Conservation (phyloP, 2,329 filamentous ascomycete species). For the Fusarium abutilonis region DNA sequence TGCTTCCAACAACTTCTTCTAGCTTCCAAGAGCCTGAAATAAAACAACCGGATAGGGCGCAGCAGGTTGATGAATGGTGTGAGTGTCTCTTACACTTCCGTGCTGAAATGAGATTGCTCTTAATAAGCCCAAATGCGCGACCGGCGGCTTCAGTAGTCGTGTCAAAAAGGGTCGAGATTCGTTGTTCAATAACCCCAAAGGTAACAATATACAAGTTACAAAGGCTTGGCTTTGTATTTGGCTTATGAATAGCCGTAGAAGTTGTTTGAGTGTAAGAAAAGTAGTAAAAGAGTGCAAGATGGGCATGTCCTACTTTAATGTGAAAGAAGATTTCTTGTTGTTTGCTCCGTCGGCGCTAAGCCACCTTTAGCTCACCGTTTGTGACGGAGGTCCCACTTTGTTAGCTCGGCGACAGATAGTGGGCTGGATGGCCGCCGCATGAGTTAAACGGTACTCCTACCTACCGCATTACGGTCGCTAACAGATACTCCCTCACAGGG, state of each 20-base stretch:
- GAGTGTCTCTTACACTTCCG: neutral
- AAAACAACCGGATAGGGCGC: neutral
- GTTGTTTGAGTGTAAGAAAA: neutral
- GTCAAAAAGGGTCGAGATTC: neutral
- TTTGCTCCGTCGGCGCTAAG: constrained; percentile 14
- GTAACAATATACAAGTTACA: neutral
- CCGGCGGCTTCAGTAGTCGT: neutral
- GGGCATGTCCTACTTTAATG: constrained; percentile 28
- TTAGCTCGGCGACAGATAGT: neutral
- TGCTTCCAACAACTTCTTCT: too few species aligned
- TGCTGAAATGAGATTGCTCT: neutral
- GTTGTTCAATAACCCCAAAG: neutral
- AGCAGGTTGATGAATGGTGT: neutral
- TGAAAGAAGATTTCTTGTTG: constrained; percentile 34
- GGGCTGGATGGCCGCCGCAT: neutral
- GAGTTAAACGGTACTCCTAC: neutral
- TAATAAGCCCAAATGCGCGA: neutral
- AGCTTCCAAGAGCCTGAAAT: neutral
- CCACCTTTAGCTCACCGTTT: constrained; percentile 14
- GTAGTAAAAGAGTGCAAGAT: constrained; percentile 14
- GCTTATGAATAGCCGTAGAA: neutral
- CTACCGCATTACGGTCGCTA: neutral
- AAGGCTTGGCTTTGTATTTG: neutral
- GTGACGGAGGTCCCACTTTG: neutral
- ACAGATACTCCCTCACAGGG: neutral